Conservation (phyloP, 495 filamentous ascomycete genomes). For the Opeltia flavorubescens region DNA sequence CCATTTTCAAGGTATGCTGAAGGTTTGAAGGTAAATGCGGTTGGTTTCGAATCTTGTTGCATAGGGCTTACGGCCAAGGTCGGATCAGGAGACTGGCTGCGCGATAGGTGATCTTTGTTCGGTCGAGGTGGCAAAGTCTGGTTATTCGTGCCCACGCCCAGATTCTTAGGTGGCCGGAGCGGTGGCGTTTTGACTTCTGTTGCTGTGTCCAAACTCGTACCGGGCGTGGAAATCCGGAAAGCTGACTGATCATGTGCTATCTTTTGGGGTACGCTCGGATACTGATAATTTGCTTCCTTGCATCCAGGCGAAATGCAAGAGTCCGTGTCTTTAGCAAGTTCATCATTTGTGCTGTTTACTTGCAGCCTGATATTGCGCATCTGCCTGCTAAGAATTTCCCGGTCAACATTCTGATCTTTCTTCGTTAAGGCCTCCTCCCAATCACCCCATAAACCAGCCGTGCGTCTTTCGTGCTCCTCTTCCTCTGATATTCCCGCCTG, state of each 20-base stretch:
- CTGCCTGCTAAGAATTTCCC: conserved; percentile 30
- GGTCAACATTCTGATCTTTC: conserved; percentile 18
- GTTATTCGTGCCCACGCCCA: conserved; percentile 12
- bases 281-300: conserved; percentile 27
- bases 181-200: conserved; percentile 26
- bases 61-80: conserved; percentile 17
- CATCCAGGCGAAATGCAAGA: conserved; percentile 4
- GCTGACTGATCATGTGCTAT: neutral
- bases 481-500: conserved; percentile 38
- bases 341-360: conserved; percentile 9
- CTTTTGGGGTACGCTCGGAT: conserved; percentile 40
- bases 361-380: conserved; percentile 28
- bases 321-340: conserved; percentile 5
- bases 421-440: conserved; percentile 29
- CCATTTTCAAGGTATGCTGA: conserved; percentile 82
- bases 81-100: neutral
- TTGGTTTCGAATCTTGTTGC: conserved; percentile 27
- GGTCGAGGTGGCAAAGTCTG: conserved; percentile 20
- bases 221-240: conserved; percentile 4
- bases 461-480: conserved; percentile 41
- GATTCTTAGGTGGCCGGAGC: conserved; percentile 36
- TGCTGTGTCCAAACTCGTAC: conserved; percentile 15
- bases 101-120: conserved; percentile 15
- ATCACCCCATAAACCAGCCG: conserved; percentile 49
- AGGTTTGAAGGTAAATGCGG: conserved; percentile 66